phyloP scores from a whole-genome alignment of 2,329 filamentous ascomycete species.

The Fusarium chlamydosporum region DNA sequence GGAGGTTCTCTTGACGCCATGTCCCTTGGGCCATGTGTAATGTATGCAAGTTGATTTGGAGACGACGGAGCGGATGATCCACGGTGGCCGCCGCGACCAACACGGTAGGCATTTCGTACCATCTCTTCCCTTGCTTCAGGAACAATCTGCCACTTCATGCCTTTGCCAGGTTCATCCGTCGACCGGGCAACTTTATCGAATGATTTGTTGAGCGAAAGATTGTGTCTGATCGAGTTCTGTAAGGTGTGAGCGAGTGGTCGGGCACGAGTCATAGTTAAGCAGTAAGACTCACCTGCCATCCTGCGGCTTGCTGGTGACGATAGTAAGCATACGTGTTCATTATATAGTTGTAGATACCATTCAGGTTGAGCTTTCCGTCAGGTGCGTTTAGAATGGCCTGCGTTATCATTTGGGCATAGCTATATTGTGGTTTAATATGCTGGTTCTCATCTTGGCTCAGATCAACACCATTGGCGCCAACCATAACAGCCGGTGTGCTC shows the following conservation, averaged over 20 bases:
- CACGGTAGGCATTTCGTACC: constrained; percentile 77
- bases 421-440: constrained; percentile 95
- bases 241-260: constrained; percentile 43
- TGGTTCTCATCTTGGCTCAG: constrained; percentile 86
- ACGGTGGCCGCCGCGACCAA: constrained; percentile 73
- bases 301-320: constrained; percentile 78
- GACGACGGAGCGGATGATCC: constrained; percentile 81
- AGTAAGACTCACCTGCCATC: constrained; percentile 83
- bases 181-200: constrained; percentile 94
- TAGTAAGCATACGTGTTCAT: constrained; percentile 94
- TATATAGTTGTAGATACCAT: constrained; percentile 95
- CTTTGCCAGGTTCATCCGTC: constrained; percentile 96
- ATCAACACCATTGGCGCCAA: constrained; percentile 72
- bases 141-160: constrained; percentile 98
- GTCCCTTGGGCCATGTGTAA: constrained; percentile 70
- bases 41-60: constrained; percentile 71
- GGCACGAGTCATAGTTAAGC: neutral
- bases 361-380: constrained; percentile 90
- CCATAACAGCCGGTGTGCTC: constrained; percentile 57
- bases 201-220: constrained; percentile 92
- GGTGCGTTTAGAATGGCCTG: constrained; percentile 91
- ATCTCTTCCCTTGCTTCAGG: constrained; percentile 89
- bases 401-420: constrained; percentile 96
- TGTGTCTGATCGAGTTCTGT: constrained; percentile 96
- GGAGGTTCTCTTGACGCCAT: constrained; percentile 66